These are phyloP conservation scores for Teunomyces aglyptinius DNA, from an alignment of 805 yeast genomes.

Conservation along the genomic window DNA sequence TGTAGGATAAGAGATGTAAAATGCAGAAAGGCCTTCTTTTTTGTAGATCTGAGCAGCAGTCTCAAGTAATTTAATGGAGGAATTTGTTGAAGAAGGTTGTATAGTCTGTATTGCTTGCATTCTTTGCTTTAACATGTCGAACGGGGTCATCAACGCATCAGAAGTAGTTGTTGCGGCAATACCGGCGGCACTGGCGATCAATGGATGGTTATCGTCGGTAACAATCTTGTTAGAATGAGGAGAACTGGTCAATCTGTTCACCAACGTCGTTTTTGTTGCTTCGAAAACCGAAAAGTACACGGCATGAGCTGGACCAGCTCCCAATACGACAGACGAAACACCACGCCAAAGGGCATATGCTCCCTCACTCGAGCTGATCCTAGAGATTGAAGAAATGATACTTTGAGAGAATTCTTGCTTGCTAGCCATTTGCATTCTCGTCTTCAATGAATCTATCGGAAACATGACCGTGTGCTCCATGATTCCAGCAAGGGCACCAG, in stretches of 20 bases:
- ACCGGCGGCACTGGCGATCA: constrained; percentile 85
- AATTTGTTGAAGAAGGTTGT: constrained; percentile 10
- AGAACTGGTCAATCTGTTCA: constrained; percentile 37
- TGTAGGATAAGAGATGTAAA: constrained; percentile 91
- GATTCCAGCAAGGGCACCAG: constrained; percentile 99
- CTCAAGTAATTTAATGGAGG: constrained; percentile 29
- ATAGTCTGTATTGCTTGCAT: constrained; percentile 57
- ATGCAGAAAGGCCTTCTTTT: constrained; percentile 72
- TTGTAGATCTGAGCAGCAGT: constrained; percentile 50
- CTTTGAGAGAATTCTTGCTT: constrained; percentile 29
- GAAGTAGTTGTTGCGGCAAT: constrained; percentile 89
- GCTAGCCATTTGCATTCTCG: constrained; percentile 78
- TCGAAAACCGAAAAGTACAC: constrained; percentile 95
- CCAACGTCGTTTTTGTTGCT: constrained; percentile 61
- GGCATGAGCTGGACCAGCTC: constrained; percentile 99
- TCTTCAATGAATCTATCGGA: constrained; percentile 94
- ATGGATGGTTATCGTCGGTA: constrained; percentile 69
- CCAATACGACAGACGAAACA: constrained; percentile 83
- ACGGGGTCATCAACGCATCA: constrained; percentile 96
- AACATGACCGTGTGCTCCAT: constrained; percentile 98
- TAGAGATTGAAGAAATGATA: constrained; percentile 65
- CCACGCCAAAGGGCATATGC: constrained; percentile 91
- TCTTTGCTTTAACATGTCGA: constrained; percentile 91
- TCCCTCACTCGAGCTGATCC: constrained; percentile 85
- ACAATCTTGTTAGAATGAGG: constrained; percentile 40